Evolutionary conservation across 1,284 basidiomycete genomes (phyloP), one percentile per base, ranked within the genome.

Genomic region (Moniliella sp.): DNA sequence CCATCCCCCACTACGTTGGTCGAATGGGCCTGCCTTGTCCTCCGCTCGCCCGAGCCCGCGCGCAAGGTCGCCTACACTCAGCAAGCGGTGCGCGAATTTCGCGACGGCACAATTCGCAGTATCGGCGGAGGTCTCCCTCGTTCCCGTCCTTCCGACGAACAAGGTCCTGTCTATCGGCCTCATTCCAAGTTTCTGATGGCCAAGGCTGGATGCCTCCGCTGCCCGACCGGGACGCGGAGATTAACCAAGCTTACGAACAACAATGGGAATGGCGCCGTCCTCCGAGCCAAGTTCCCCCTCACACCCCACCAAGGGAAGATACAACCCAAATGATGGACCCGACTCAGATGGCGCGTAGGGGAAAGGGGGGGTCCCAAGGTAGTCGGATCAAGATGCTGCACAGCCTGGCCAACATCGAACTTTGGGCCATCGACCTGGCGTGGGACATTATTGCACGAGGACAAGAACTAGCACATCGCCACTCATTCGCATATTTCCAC

Each of bases 391-490:
- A 74, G 3, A 71, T 82, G 71, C 63, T 84, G 13, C 68, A 82
- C 63, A 77, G 79, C 2, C 64, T 84, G 3, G 80, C 81, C 1
- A 82, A 82, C 55, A 82, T 88, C 32, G 81, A 84, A 49, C 80
- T 82, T 53, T 88, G 79, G 76, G 81, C 81, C 11, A 55, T 61
- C 18, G 57, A 62, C 32, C 42, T 62, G n/a, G 54, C 61, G 2
- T 59, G 53, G 39, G 57, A 61, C 49, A 81, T 81, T 39, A 78
- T 82, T 50, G 78, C 73, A 2, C 71, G 78, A 9, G 50, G 42
- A 8, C 46, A 48, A 16, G 34, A 42, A 15, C 40, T 56, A 11
- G 50, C 42, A 16, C 21, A 23, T 23, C 8, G 21, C n/a, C 8
- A n/a, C n/a, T n/a, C n/a, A n/a, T n/a, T n/a, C n/a, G 52, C 50